A percentile compares a stretch with the other conserved stretches of the same genome.
Evolutionary conservation across 139 green algal species (phyloP).

Genomic region (Coccomyxa sp.): DNA sequence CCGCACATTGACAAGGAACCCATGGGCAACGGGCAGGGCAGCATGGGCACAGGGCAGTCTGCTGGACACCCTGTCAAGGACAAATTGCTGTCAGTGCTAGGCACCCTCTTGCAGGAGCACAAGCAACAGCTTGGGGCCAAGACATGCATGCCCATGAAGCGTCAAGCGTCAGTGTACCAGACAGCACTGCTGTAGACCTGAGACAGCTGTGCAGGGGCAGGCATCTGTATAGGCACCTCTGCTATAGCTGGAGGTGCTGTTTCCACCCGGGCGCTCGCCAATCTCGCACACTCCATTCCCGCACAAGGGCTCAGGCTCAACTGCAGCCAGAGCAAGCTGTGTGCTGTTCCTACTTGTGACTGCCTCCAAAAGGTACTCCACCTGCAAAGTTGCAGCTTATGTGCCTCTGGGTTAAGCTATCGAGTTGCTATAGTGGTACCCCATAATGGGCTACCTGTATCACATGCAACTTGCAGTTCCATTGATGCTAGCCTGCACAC

Average conservation of each 20-base stretch:
- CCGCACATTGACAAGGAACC: conserved; percentile 19
- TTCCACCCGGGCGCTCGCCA: conserved; percentile 7
- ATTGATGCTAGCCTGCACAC: background rate
- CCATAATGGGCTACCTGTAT: too few relatives aligned
- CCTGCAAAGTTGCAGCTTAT: background rate
- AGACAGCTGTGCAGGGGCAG: background rate
- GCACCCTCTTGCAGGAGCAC: background rate
- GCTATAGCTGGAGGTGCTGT: conserved; percentile 2
- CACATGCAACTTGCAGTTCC: background rate
- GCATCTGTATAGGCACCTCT: background rate
- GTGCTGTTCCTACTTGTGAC: background rate
- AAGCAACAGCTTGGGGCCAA: background rate
- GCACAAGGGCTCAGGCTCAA: conserved; percentile 12
- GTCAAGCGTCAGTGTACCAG: background rate
- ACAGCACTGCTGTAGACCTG: background rate
- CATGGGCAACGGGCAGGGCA: conserved; percentile 10
- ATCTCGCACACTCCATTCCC: conserved; percentile 16
- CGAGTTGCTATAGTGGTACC: background rate
- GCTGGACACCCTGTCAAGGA: conserved; percentile 6
- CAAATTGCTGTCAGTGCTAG: too few relatives aligned
- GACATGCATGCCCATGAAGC: background rate
- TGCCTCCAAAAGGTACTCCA: conserved; percentile 4
- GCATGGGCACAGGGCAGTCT: conserved; percentile 11
- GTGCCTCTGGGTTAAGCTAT: background rate
- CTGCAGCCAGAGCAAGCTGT: background rate